Evolutionary conservation across 192 early-diverging fungal genomes (phyloP).

Genomic region (Funneliformis geosporum): DNA sequence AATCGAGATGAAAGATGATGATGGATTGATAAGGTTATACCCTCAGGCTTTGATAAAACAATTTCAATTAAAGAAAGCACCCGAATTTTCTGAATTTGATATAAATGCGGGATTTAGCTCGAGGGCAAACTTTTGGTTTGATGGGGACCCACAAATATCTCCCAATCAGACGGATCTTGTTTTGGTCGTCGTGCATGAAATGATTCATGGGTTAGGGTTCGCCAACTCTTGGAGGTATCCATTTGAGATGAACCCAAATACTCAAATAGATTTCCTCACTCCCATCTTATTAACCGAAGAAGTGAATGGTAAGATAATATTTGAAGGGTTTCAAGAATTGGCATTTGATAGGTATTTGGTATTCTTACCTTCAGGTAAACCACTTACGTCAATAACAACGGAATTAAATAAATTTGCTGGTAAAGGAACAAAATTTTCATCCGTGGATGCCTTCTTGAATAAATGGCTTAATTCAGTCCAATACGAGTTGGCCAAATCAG

Average conservation of each 20-base stretch:
- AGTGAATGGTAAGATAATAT: background rate
- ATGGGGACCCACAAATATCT: conserved; percentile 10
- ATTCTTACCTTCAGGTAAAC: too few species aligned
- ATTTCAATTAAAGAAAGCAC: conserved; percentile 27
- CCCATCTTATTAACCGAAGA: background rate
- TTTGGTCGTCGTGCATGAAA: conserved; percentile 39
- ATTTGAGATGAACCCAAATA: background rate
- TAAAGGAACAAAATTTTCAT: too few species aligned
- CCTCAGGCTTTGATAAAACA: conserved; percentile 49
- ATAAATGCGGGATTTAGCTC: conserved; percentile 43
- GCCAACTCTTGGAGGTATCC: conserved; percentile 11
- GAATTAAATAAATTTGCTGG: too few species aligned
- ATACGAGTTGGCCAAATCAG: too few species aligned
- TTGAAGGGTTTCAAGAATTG: background rate
- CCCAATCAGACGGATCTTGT: conserved; percentile 39
- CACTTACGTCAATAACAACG: too few species aligned
- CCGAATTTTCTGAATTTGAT: conserved; percentile 37
- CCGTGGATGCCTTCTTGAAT: too few species aligned
- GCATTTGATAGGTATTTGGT: too few species aligned
- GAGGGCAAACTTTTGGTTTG: conserved; percentile 39
- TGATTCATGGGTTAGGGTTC: conserved; percentile 48
- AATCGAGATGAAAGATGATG: conserved; percentile 37
- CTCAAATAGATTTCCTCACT: background rate
- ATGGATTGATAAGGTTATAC: conserved; percentile 41
- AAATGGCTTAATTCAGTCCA: too few species aligned